These are phyloP conservation scores for Fusarium napiforme DNA, from an alignment of 2,329 filamentous ascomycete species.

Conservation along the genomic window DNA sequence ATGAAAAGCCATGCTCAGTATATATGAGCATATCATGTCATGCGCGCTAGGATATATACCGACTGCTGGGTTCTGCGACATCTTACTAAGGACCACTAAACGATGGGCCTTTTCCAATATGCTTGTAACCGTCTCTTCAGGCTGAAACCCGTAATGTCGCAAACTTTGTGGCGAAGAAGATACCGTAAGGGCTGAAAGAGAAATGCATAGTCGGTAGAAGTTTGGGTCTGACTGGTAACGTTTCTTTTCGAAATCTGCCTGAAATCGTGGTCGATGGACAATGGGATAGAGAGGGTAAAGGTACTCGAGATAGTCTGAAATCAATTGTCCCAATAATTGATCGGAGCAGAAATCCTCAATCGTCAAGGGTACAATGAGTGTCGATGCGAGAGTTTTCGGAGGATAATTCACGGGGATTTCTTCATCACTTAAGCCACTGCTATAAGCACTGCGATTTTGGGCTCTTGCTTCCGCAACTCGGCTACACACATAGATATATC, in stretches of 20 bases:
- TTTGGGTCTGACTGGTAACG: neutral
- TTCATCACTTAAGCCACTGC: neutral
- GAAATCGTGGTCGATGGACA: neutral
- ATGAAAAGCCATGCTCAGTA: neutral
- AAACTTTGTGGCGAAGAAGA: neutral
- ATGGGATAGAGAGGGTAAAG: neutral
- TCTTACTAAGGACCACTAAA: neutral
- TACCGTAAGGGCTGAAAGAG: neutral
- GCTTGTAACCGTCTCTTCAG: neutral
- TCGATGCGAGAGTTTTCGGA: neutral
- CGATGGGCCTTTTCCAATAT: neutral
- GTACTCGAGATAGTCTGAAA: neutral
- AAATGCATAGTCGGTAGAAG: neutral
- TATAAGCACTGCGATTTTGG: neutral
- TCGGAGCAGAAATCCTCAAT: neutral
- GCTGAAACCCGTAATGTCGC: neutral
- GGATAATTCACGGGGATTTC: neutral
- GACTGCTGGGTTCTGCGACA: neutral
- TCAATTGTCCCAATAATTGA: neutral
- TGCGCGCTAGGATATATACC: neutral
- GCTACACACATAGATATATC: neutral
- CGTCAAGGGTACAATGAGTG: neutral
- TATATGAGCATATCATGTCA: neutral
- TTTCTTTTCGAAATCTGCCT: neutral
- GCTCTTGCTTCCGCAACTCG: neutral